phyloP scores from a whole-genome alignment of 164 flowering plant species.

The Chimonanthus salicifolius region DNA sequence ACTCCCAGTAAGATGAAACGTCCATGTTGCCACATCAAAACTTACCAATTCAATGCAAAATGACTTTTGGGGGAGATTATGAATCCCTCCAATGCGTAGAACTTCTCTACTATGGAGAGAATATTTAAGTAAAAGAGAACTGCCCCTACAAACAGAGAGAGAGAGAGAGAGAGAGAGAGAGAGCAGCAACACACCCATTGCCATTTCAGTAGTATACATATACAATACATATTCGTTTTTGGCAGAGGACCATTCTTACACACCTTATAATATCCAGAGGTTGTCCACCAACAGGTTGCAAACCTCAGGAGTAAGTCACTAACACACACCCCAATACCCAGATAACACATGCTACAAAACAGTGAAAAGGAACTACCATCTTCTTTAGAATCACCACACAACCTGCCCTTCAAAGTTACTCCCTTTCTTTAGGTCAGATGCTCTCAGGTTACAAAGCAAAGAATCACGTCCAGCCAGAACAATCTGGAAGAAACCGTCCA shows the following conservation, averaged over 20 bases:
- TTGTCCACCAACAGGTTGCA: slow-evolving; percentile 3
- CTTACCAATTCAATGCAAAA: too few species aligned
- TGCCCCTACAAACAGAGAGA: too few species aligned
- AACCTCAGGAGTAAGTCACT: not conserved
- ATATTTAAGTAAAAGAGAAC: too few species aligned
- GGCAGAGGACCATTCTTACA: not conserved
- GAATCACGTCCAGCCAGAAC: slow-evolving; percentile 79
- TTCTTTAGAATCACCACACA: slow-evolving; percentile 18
- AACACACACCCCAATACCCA: not conserved
- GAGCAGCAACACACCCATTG: not conserved
- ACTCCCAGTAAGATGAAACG: too few species aligned
- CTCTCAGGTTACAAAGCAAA: slow-evolving; percentile 66
- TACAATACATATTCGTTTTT: not conserved
- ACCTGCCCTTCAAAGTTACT: slow-evolving; percentile 20
- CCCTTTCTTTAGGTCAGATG: slow-evolving; percentile 18
- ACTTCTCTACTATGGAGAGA: too few species aligned
- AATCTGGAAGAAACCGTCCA: slow-evolving; percentile 79
- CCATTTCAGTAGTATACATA: not conserved
- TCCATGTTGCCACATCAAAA: too few species aligned
- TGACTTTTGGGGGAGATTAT: not conserved
- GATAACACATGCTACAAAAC: not conserved
- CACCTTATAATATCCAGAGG: slow-evolving; percentile 6
- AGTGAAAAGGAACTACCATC: slow-evolving; percentile 2
- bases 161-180: too few species aligned
- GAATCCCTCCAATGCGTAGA: too few species aligned